Evolutionary conservation across 495 filamentous ascomycete species (phyloP), one percentile per base, ranked within the genome.

Genomic region (Aspergillus sclerotiicarbonarius): DNA sequence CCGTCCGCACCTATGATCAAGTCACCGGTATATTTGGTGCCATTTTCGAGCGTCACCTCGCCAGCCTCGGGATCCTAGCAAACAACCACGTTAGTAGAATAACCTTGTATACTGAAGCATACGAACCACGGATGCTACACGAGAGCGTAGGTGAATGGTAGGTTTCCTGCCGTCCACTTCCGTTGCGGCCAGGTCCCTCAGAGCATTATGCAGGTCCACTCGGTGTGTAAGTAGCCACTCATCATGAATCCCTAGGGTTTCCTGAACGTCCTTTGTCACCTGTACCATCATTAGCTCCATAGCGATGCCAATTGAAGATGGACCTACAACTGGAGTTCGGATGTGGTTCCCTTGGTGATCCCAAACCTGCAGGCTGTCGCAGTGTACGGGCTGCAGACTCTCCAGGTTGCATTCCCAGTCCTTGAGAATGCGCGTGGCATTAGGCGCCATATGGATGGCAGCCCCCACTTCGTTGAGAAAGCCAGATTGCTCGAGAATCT

Each of bases 401-500:
- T 69, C 68, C 0, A 75, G 63, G 16, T 79, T 67, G 52, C 84
- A 76, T 0, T 68, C 75, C 76, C 77, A 80, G 4, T 63, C 64
- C 8, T 64, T 59, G 2, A 87, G 67, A 29, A 81, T 74, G 15
- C 67, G 65, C 19, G 70, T 71, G 4, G 76, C 80, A 57, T 84
- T 84, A 1, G 81, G 81, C 0, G 74, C 71, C 6, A 80, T 51
- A n/a, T 74, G 68, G 51, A 84, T 80, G 18, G 80, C 82, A 0
- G 82, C 82, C 4, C 82, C 82, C 15, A 82, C 73, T 58, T 83
- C 81, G 48, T 76, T 80, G 18, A 71, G 67, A 64, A 82, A 80
- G 16, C 47, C 48, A 6, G 76, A 79, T 21, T 75, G 71, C 59
- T 84, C 81, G 64, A 73, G 75, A 16, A 84, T 74, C 45, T 80